phyloP scores from a whole-genome alignment of 441 rosid species.

The Macaranga tanarius region DNA sequence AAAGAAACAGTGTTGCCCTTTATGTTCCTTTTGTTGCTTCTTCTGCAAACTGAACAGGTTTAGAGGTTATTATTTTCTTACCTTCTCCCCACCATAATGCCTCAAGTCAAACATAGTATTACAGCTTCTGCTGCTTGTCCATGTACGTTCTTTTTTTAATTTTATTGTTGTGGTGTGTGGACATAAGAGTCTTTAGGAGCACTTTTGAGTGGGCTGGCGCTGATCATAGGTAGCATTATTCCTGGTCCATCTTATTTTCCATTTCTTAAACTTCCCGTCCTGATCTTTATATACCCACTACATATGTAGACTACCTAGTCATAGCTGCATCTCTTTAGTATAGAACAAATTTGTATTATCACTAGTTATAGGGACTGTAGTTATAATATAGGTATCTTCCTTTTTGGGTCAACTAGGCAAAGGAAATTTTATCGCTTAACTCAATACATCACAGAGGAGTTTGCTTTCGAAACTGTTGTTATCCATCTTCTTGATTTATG shows the following conservation, averaged over 20 bases:
- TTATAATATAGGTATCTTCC: not conserved
- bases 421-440: too few relatives aligned
- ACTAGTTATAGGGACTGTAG: not conserved
- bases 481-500: conserved; percentile 1
- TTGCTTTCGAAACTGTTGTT: too few relatives aligned
- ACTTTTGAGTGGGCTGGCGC: not conserved
- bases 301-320: not conserved
- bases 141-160: not conserved
- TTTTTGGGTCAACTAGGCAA: too few relatives aligned
- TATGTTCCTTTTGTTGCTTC: not conserved
- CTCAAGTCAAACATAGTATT: not conserved
- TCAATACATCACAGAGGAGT: too few relatives aligned
- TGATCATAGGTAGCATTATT: not conserved
- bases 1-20: not conserved
- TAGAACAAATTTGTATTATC: not conserved
- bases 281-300: not conserved
- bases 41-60: not conserved
- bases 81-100: not conserved
- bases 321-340: not conserved
- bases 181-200: not conserved
- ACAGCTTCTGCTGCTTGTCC: not conserved
- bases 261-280: not conserved
- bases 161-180: not conserved
- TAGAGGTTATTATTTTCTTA: not conserved
- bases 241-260: not conserved